Evolutionary conservation across 441 rosid species (phyloP).

Genomic region (Populus tomentosa): DNA sequence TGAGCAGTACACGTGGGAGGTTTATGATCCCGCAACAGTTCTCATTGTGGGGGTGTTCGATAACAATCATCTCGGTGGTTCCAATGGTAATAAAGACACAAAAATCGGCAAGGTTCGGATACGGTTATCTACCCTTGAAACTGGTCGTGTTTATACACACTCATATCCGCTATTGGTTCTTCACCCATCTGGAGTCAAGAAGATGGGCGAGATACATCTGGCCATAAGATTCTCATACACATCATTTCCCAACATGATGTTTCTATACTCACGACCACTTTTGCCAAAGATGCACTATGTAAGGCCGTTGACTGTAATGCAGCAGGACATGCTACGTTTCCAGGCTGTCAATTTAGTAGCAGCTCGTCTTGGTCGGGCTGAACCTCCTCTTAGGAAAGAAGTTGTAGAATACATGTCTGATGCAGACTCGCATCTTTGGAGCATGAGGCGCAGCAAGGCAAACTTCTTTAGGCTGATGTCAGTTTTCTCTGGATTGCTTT

Average conservation of each 20-base stretch:
- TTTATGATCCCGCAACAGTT: slow-evolving; percentile 83
- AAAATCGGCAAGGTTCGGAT: slow-evolving; percentile 78
- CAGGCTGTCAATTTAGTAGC: slow-evolving; percentile 84
- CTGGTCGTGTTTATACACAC: slow-evolving; percentile 75
- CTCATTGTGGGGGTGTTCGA: slow-evolving; percentile 84
- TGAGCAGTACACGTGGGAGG: slow-evolving; percentile 98
- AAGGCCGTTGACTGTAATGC: slow-evolving; percentile 64
- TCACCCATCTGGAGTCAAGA: slow-evolving; percentile 79
- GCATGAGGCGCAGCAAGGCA: slow-evolving; percentile 95
- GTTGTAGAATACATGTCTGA: slow-evolving; percentile 89
- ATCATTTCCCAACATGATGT: slow-evolving; percentile 51
- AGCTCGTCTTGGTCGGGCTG: slow-evolving; percentile 72
- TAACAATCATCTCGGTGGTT: slow-evolving; percentile 52
- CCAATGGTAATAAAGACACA: slow-evolving; percentile 44
- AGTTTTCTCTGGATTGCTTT: slow-evolving; percentile 59
- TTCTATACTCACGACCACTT: slow-evolving; percentile 57
- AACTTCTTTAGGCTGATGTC: slow-evolving; percentile 70
- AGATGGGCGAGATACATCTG: slow-evolving; percentile 86
- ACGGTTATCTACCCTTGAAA: slow-evolving; percentile 75
- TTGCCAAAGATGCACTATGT: slow-evolving; percentile 89
- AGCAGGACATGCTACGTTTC: slow-evolving; percentile 70
- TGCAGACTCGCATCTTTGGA: slow-evolving; percentile 79
- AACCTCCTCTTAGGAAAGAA: slow-evolving; percentile 81
- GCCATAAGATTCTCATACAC: slow-evolving; percentile 82
- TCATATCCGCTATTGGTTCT: slow-evolving; percentile 77